phyloP scores from a whole-genome alignment of 768 basidiomycete species.

The Russula sp. region DNA sequence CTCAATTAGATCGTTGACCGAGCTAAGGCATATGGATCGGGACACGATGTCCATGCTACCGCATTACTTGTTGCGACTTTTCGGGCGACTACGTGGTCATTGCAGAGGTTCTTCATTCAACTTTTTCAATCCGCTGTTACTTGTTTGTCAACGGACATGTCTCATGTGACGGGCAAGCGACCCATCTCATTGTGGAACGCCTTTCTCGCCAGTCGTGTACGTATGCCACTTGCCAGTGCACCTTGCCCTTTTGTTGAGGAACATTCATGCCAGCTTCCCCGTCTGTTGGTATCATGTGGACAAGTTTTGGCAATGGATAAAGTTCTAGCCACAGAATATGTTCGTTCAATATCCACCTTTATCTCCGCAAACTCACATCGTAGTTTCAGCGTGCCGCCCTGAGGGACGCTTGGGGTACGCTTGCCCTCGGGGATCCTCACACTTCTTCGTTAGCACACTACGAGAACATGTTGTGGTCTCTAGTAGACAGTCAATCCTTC shows the following conservation, averaged over 20 bases:
- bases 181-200: conserved; percentile 57
- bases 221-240: conserved; percentile 32
- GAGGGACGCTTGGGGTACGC: conserved; percentile 26
- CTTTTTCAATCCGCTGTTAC: conserved; percentile 60
- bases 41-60: conserved; percentile 42
- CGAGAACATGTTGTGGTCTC: conserved; percentile 26
- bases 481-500: conserved; percentile 15
- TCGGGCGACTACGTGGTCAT: conserved; percentile 62
- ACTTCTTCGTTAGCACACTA: conserved; percentile 22
- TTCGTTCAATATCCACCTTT: conserved; percentile 35
- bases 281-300: conserved; percentile 54
- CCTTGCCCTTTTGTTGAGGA: conserved; percentile 12
- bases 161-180: conserved; percentile 36
- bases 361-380: not conserved
- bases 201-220: conserved; percentile 69
- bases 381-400: conserved; percentile 25
- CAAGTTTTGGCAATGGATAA: conserved; percentile 52
- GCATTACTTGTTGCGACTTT: conserved; percentile 54
- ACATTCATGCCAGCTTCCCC: conserved; percentile 51
- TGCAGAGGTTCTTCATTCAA: conserved; percentile 64
- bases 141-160: conserved; percentile 54
- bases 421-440: conserved; percentile 22
- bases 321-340: conserved; percentile 56
- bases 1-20: conserved; percentile 23
- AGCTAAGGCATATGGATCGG: conserved; percentile 25